Percentiles rank a stretch among this genome's conserved stretches.
Conservation (phyloP, 2,329 filamentous ascomycete species). For the Hymenotorrendiella dingleyae region DNA sequence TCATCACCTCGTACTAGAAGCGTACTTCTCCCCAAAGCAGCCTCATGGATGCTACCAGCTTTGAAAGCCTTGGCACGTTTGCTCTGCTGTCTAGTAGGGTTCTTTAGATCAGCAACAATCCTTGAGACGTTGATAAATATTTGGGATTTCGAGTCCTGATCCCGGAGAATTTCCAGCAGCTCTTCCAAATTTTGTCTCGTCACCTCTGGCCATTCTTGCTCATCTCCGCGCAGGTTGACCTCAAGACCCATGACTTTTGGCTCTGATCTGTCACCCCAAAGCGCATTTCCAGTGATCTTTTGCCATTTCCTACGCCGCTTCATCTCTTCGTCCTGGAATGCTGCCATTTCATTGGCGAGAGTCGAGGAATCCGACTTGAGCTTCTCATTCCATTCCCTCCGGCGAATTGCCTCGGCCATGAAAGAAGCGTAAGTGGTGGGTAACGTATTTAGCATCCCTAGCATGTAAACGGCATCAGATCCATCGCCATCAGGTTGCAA, state of each 20-base stretch:
- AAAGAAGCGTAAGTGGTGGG: slow-evolving; percentile 89
- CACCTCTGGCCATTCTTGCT: slow-evolving; percentile 73
- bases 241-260: slow-evolving; percentile 71
- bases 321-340: slow-evolving; percentile 87
- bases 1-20: slow-evolving; percentile 83
- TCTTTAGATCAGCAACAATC: slow-evolving; percentile 71
- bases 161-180: slow-evolving; percentile 62
- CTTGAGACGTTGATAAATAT: slow-evolving; percentile 69
- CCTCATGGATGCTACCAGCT: slow-evolving; percentile 90
- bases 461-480: slow-evolving; percentile 71
- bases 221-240: slow-evolving; percentile 75
- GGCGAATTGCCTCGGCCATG: slow-evolving; percentile 75
- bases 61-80: slow-evolving; percentile 92
- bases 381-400: slow-evolving; percentile 88
- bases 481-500: slow-evolving; percentile 71
- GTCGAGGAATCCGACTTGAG: slow-evolving; percentile 81
- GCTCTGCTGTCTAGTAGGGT: slow-evolving; percentile 78
- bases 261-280: slow-evolving; percentile 60
- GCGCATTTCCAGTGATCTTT: slow-evolving; percentile 69
- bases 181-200: slow-evolving; percentile 70
- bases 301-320: slow-evolving; percentile 87
- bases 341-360: slow-evolving; percentile 85
- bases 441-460: slow-evolving; percentile 74
- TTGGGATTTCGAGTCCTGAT: slow-evolving; percentile 57
- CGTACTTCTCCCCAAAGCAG: slow-evolving; percentile 79